These are phyloP conservation scores for Cladosporium sp. DNA, from an alignment of 2,329 filamentous ascomycete genomes.

Conservation along the genomic window DNA sequence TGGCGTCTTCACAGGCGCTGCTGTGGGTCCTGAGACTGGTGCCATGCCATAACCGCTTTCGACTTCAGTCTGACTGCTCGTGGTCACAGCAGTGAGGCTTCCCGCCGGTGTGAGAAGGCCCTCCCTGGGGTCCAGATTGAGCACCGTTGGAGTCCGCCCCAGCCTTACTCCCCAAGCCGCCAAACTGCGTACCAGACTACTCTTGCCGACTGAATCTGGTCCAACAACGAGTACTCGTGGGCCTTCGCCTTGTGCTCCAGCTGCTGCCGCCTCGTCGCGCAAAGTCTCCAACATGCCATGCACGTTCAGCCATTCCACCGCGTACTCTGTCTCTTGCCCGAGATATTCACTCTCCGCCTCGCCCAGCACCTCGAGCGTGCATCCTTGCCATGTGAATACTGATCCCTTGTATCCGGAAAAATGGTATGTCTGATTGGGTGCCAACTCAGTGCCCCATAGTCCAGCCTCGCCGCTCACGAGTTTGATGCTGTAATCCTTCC, in stretches of 20 bases:
- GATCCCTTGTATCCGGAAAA: constrained; percentile 81
- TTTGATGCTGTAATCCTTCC: constrained; percentile 43
- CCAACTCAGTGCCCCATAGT: constrained; percentile 92
- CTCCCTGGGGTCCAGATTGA: constrained; percentile 82
- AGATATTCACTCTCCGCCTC: constrained; percentile 65
- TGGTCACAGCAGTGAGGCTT: constrained; percentile 79
- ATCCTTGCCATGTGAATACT: constrained; percentile 90
- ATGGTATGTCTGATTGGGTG: constrained; percentile 71
- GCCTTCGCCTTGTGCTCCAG: constrained; percentile 40
- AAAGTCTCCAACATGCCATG: constrained; percentile 80
- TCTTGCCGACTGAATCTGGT: constrained; percentile 71
- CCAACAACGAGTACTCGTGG: constrained; percentile 85
- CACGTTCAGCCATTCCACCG: constrained; percentile 75
- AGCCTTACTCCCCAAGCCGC: constrained; percentile 77
- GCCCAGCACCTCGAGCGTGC: constrained; percentile 73
- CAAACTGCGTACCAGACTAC: constrained; percentile 47
- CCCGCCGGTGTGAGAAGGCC: constrained; percentile 56
- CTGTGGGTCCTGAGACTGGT: constrained; percentile 84
- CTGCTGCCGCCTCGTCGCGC: constrained; percentile 53
- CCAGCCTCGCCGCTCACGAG: constrained; percentile 81
- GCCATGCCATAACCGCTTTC: constrained; percentile 81
- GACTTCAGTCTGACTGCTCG: constrained; percentile 81
- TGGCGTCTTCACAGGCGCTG: constrained; percentile 85
- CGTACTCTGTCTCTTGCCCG: constrained; percentile 71
- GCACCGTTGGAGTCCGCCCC: constrained; percentile 72